Percentiles rank a stretch among this genome's conserved stretches.
phyloP scores from a whole-genome alignment of 306 rosid species.

The Trifolium subterraneum region DNA sequence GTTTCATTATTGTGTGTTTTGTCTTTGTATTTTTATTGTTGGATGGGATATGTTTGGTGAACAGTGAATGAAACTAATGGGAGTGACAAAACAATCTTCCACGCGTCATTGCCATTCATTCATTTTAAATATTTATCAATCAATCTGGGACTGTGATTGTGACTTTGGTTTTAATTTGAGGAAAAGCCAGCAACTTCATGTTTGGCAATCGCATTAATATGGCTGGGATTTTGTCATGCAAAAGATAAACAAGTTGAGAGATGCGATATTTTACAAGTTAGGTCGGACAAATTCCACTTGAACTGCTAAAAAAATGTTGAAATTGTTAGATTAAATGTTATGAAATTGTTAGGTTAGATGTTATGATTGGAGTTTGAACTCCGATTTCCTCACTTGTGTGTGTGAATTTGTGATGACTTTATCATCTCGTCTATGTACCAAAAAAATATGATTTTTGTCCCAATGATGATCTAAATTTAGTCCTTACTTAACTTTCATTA shows the following conservation, averaged over 20 bases:
- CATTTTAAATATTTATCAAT: constrained; percentile 2
- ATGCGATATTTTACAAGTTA: too few relatives aligned
- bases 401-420: too few relatives aligned
- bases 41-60: constrained; percentile 46
- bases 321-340: too few relatives aligned
- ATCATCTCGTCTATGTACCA: too few relatives aligned
- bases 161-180: background rate
- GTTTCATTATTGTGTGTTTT: constrained; percentile 17
- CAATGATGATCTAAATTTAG: too few relatives aligned
- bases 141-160: background rate
- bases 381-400: too few relatives aligned
- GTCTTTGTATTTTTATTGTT: constrained; percentile 43
- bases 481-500: too few relatives aligned
- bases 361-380: too few relatives aligned
- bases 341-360: too few relatives aligned
- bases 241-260: background rate
- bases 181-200: background rate
- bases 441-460: too few relatives aligned
- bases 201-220: background rate
- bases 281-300: too few relatives aligned
- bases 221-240: background rate
- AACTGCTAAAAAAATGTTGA: too few relatives aligned
- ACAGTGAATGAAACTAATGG: constrained; percentile 32
- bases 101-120: constrained; percentile 45
- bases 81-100: constrained; percentile 45